These are phyloP conservation scores for Hymenotorrendiella dingleyae DNA, from an alignment of 2,329 filamentous ascomycete species.

Conservation along the genomic window DNA sequence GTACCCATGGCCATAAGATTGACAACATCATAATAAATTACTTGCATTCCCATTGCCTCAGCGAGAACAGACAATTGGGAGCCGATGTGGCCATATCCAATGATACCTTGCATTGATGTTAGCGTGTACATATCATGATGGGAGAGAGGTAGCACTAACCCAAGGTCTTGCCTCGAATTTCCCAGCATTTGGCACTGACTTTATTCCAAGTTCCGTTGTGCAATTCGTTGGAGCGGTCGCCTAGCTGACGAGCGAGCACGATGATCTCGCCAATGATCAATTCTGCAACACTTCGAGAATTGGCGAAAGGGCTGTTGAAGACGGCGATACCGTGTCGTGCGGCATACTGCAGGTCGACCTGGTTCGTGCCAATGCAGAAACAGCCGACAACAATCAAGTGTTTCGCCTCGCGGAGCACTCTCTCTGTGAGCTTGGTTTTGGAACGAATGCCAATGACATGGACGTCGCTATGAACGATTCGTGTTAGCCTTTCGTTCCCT, in stretches of 20 bases:
- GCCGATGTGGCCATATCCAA: slow-evolving; percentile 96
- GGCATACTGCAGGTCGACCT: slow-evolving; percentile 81
- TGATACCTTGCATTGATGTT: slow-evolving; percentile 65
- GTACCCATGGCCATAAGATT: slow-evolving; percentile 94
- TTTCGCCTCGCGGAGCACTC: slow-evolving; percentile 81
- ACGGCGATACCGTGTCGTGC: slow-evolving; percentile 85
- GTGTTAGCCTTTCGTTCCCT: too few relatives aligned
- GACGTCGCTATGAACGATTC: slow-evolving; percentile 79
- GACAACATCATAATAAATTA: slow-evolving; percentile 94
- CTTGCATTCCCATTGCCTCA: slow-evolving; percentile 95
- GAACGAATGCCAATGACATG: slow-evolving; percentile 98
- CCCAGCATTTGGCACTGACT: slow-evolving; percentile 94
- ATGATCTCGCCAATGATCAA: slow-evolving; percentile 95
- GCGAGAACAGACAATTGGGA: slow-evolving; percentile 92
- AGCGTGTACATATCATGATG: too few relatives aligned
- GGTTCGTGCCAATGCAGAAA: slow-evolving; percentile 98
- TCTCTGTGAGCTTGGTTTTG: slow-evolving; percentile 88
- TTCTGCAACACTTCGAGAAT: slow-evolving; percentile 94
- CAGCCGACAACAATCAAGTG: slow-evolving; percentile 94
- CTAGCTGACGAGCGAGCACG: slow-evolving; percentile 80
- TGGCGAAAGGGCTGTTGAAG: slow-evolving; percentile 98
- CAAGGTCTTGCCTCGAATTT: slow-evolving; percentile 94
- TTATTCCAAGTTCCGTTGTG: slow-evolving; percentile 97
- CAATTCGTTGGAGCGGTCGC: slow-evolving; percentile 90
- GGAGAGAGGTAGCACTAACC: slow-evolving; percentile 47